Conservation (phyloP, 176 grass and related monocot genomes). For the Carex pumila region DNA sequence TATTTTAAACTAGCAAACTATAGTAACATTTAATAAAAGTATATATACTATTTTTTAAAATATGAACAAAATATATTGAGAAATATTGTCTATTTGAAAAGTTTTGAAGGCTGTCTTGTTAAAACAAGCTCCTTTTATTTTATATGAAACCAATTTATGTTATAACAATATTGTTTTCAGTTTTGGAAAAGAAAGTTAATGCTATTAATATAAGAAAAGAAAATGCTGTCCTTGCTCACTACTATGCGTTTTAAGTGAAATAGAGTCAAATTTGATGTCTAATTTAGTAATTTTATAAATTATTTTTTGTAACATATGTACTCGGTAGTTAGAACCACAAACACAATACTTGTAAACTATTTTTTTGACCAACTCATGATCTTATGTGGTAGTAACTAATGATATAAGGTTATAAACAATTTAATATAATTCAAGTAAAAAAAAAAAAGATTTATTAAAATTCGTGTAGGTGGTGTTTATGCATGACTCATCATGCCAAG, state of each 20-base stretch:
- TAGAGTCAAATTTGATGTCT: not conserved
- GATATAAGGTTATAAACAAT: too few species aligned
- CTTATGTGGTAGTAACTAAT: not conserved
- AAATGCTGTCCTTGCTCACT: not conserved
- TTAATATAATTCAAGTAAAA: too few species aligned
- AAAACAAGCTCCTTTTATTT: not conserved
- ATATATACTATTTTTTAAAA: not conserved
- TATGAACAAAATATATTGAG: not conserved
- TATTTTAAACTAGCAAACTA: not conserved
- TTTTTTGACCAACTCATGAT: not conserved
- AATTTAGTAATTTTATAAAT: not conserved
- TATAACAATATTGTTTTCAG: not conserved
- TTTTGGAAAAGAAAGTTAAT: not conserved
- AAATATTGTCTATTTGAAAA: too few species aligned
- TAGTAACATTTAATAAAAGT: not conserved
- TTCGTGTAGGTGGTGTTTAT: not conserved
- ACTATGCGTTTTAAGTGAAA: not conserved
- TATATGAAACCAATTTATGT: not conserved
- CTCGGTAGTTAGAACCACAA: not conserved
- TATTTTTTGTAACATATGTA: not conserved
- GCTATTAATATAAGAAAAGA: not conserved
- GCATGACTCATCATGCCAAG: not conserved
- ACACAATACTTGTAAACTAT: not conserved
- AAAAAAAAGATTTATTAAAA: not conserved
- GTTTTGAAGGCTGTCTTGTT: too few species aligned